phyloP scores from a whole-genome alignment of 169 alveolate species.

The Plasmodium coatneyi region DNA sequence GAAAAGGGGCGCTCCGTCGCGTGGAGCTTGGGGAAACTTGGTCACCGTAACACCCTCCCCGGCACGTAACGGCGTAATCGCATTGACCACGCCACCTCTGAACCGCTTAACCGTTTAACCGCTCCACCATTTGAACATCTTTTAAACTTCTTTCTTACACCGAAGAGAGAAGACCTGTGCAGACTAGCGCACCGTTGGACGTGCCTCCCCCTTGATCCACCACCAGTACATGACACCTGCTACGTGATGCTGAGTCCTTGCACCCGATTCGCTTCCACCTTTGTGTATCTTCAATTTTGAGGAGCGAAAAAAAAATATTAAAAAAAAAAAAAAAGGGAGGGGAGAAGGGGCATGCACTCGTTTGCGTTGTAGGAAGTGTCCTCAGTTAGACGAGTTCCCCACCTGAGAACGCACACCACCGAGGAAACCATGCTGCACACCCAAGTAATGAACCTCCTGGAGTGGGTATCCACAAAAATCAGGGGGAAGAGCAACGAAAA shows the following conservation, averaged over 20 bases:
- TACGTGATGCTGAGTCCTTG: neutral
- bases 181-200: neutral
- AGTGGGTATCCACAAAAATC: constrained; percentile 37
- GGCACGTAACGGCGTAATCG: neutral
- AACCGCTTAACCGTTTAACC: neutral
- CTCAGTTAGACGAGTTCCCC: neutral
- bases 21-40: neutral
- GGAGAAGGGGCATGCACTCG: neutral
- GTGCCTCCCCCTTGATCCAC: neutral
- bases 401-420: neutral
- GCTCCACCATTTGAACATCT: neutral
- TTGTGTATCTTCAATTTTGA: neutral
- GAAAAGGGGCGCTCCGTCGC: neutral
- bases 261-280: neutral
- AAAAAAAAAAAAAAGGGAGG: neutral
- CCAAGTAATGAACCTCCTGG: neutral
- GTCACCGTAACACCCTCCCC: neutral
- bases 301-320: neutral
- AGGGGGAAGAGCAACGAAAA: constrained; percentile 34
- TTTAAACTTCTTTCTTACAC: neutral
- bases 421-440: neutral
- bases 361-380: neutral
- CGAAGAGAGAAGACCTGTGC: neutral
- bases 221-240: neutral
- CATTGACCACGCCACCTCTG: neutral